Evolutionary conservation across 371 early-diverging fungal species (phyloP), one percentile per base, ranked within the genome.

Genomic region (Mortierella sp.): DNA sequence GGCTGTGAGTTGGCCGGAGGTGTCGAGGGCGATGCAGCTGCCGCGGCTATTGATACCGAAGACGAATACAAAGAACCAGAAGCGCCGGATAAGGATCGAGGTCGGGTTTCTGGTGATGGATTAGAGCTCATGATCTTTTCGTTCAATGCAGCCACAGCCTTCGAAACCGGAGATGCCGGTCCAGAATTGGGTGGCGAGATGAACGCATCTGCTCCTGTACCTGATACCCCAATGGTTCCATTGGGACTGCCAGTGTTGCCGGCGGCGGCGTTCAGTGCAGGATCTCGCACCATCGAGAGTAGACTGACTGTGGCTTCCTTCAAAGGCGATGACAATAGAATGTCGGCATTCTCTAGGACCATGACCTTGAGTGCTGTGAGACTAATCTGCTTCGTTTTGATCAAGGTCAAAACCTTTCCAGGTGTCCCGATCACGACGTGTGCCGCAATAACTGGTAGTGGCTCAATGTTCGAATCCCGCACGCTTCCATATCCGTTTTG

Each of bases 351-450:
- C 31, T 76, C 76, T 46, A 76, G 60, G 10, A 60, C 65, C 65
- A 76, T 60, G 46, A 61, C 54, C 52, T 76, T 76, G 46, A 76
- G 69, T 0, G 76, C 63, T 1, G 57, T 28, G 13, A 60, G 34
- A 24, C 61, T 65, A 34, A 76, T 68, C 40, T 69, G 76, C 34
- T 64, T 68, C 27, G 76, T 60, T 40, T 62, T 54, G 46, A 68
- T 49, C 24, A 76, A 49, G 19, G 45, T 60, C 44, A 76, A 40
- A 8, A 76, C 69, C 29, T 69, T 76, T 17, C 57, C 60, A 27
- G 76, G 76, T 0, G 76, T 76, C 19, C 76, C 76, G 28, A 76
- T 76, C 8, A 76, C 69, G 2, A 76, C 69, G 39, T 76, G 76
- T 8, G 76, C 76, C 6, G 76, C 76, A 45, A 76, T 76, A 10